phyloP scores from a whole-genome alignment of 176 grass and related monocot genomes.

The Saccharum spontaneum region DNA sequence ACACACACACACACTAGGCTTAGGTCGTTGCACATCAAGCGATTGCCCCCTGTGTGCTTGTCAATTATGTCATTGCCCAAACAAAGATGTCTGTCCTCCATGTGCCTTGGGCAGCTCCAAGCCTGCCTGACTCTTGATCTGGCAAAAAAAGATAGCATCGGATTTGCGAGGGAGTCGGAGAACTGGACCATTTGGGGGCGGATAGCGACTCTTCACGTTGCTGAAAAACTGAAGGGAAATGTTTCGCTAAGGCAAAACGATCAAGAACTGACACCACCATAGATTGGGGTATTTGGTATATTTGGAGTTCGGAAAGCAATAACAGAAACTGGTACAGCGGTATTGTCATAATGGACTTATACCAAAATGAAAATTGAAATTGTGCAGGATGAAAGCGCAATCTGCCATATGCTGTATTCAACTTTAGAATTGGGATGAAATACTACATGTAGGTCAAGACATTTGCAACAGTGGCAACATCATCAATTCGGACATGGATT shows the following conservation, averaged over 20 bases:
- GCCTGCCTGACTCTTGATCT: constrained; percentile 5
- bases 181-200: constrained; percentile 10
- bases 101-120: constrained; percentile 23
- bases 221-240: not conserved
- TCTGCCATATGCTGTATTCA: not conserved
- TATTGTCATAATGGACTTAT: not conserved
- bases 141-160: not conserved
- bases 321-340: not conserved
- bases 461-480: not conserved
- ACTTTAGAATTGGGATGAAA: not conserved
- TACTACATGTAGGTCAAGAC: not conserved
- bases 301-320: not conserved
- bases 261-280: not conserved
- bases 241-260: not conserved
- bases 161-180: constrained; percentile 19
- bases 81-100: constrained; percentile 12
- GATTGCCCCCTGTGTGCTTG: not conserved
- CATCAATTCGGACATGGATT: constrained; percentile 15
- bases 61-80: not conserved
- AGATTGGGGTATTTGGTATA: not conserved
- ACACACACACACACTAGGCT: too few species aligned
- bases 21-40: not conserved
- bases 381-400: not conserved
- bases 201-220: constrained; percentile 24
- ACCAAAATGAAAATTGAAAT: not conserved